Conservation (phyloP, 805 yeast genomes). For the Kazachstania psychrophila region DNA sequence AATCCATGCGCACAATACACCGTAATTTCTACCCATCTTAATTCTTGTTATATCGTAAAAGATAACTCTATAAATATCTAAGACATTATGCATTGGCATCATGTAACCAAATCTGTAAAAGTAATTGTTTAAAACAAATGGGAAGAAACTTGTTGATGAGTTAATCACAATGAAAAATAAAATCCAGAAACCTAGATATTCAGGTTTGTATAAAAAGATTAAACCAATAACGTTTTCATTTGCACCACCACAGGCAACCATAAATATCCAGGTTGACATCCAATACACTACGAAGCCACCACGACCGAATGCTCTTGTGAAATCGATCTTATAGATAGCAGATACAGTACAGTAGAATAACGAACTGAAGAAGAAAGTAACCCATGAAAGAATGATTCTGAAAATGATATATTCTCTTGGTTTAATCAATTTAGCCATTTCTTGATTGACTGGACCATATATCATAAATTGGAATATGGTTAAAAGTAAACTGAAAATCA, state of each 20-base stretch:
- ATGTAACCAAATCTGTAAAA: conserved; percentile 58
- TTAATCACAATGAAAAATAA: conserved; percentile 60
- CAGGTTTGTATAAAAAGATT: conserved; percentile 47
- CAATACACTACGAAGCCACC: conserved; percentile 70
- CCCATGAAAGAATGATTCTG: conserved; percentile 40
- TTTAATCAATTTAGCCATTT: conserved; percentile 38
- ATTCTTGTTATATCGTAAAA: conserved; percentile 50
- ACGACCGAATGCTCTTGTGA: conserved; percentile 48
- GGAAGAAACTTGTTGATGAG: conserved; percentile 59
- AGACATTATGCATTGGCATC: conserved; percentile 59
- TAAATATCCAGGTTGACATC: conserved; percentile 57
- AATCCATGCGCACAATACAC: conserved; percentile 52
- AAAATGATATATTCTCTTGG: conserved; percentile 40
- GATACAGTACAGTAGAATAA: conserved; percentile 51
- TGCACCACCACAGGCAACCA: conserved; percentile 70
- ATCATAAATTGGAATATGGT: conserved; percentile 63
- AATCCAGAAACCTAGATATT: conserved; percentile 61
- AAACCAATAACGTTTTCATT: conserved; percentile 56
- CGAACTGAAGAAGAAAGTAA: conserved; percentile 48
- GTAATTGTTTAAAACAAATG: conserved; percentile 46
- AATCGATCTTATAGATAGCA: conserved; percentile 58
- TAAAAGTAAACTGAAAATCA: conserved; percentile 58
- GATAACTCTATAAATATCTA: conserved; percentile 51
- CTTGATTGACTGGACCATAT: conserved; percentile 46
- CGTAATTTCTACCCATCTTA: conserved; percentile 49